These are phyloP conservation scores for Podaxis sp. DNA, from an alignment of 768 basidiomycete genomes.

Conservation along the genomic window DNA sequence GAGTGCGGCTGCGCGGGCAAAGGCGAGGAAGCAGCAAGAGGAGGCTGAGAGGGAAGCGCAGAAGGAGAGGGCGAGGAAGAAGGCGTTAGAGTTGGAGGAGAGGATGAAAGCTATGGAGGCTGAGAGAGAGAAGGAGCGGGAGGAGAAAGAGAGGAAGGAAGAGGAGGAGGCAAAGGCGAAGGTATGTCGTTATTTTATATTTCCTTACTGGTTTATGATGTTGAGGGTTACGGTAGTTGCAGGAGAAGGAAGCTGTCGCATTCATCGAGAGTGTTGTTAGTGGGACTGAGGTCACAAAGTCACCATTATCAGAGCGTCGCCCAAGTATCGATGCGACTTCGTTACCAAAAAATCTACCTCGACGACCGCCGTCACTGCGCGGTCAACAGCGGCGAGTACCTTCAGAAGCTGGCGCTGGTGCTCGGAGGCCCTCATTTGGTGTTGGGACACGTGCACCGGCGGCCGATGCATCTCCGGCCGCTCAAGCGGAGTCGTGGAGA, in stretches of 20 bases:
- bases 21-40: slow-evolving; percentile 74
- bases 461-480: slow-evolving; percentile 25
- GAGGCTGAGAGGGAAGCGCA: slow-evolving; percentile 81
- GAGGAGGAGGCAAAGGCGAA: slow-evolving; percentile 16
- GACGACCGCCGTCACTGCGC: slow-evolving; percentile 33
- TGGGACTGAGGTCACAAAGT: slow-evolving; percentile 13
- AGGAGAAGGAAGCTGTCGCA: slow-evolving; percentile 38
- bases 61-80: slow-evolving; percentile 75
- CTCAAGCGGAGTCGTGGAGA: slow-evolving; percentile 67
- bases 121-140: slow-evolving; percentile 22
- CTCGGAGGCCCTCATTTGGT: slow-evolving; percentile 14
- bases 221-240: not conserved
- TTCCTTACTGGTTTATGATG: not conserved
- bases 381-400: slow-evolving; percentile 21
- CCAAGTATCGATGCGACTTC: slow-evolving; percentile 7
- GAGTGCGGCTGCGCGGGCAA: slow-evolving; percentile 78
- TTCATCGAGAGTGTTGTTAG: slow-evolving; percentile 48
- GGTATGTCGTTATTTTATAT: not conserved
- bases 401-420: slow-evolving; percentile 21
- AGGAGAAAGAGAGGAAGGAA: not conserved
- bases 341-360: slow-evolving; percentile 19
- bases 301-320: not conserved
- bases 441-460: slow-evolving; percentile 4
- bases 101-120: slow-evolving; percentile 45
- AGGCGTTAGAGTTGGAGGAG: slow-evolving; percentile 75